phyloP scores from a whole-genome alignment of 345 rosid species.

The Carallia pectinifolia region DNA sequence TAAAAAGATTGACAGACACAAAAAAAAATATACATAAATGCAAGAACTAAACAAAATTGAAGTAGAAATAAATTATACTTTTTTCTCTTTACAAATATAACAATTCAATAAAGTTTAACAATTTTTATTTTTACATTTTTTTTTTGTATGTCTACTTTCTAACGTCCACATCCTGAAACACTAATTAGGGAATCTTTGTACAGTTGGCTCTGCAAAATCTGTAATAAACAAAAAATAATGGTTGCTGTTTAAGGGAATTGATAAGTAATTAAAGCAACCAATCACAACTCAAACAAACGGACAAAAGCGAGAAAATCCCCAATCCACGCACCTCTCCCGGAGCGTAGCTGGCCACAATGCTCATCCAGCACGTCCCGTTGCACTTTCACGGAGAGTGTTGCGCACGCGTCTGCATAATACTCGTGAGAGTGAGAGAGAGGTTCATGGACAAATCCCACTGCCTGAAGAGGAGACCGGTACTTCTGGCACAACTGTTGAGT shows the following conservation, averaged over 20 bases:
- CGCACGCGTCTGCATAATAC: not conserved
- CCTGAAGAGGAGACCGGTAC: slow-evolving; percentile 16
- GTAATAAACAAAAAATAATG: not conserved
- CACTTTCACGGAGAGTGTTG: not conserved
- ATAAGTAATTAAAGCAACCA: slow-evolving; percentile 5
- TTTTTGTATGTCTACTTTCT: no score
- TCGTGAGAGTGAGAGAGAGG: slow-evolving; percentile 8
- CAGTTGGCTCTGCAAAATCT: not conserved
- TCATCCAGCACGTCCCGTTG: not conserved
- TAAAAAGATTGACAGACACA: no score
- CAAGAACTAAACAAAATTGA: no score
- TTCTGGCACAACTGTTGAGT: slow-evolving; percentile 36
- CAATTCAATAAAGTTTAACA: no score
- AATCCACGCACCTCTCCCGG: not conserved
- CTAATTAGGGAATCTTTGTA: not conserved
- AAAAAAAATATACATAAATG: no score
- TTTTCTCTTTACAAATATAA: no score
- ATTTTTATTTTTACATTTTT: no score
- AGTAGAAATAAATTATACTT: no score
- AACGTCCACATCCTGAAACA: no score
- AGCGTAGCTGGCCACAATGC: not conserved
- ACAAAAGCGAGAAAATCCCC: not conserved
- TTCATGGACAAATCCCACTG: slow-evolving; percentile 11
- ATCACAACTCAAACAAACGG: not conserved
- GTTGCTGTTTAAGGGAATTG: not conserved